Evolutionary conservation across 2,329 filamentous ascomycete genomes (phyloP), one percentile per base, ranked within the genome.

Genomic region (Exophiala dermatitidis): DNA sequence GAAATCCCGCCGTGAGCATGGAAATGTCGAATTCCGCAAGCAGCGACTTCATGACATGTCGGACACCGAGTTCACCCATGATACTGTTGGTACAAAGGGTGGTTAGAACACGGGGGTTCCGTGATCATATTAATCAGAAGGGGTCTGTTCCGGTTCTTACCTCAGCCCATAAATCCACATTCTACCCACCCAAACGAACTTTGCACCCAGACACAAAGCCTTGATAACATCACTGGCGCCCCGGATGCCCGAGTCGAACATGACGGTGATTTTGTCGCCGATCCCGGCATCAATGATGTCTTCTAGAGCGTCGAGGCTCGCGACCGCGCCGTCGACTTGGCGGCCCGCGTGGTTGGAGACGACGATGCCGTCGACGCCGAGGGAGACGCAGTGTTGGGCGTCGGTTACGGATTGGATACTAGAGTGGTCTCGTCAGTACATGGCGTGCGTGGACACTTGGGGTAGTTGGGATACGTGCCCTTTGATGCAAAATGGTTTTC

Each of bases 331-430:
- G 60, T 83, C 81, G 1, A 83, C 77, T 66, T 84, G 80, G 19
- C 85, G 68, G 0, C 85, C 85, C 1, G 84, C 85, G 65, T 89
- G 85, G 60, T 89, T 89, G 9, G 77, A 80, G 1, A 88, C 72
- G 1, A 88, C 76, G 45, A 89, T 85, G 0, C 81, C 85, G 59
- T 88, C 80, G 2, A 80, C 78, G 0, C 82, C 83, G 8, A 75
- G 63, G 48, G 84, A 75, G 34, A 82, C 74, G 1, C 81, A 81
- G 60, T 72, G 74, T 48, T 74, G 71, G 9, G 84, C 84, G 66
- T 89, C 85, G 38, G 74, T 72, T 0, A 80, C 77, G 9, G 77
- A 80, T 69, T 88, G 83, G n/a, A 89, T 79, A 0, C 54, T 57
- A 44, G 6, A 28, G 32, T 3, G 19, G 31, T 38, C 31, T 19